Base-by-base conservation (phyloP, 208 protist species). In the Balamuthia mandrillaris region DNA sequence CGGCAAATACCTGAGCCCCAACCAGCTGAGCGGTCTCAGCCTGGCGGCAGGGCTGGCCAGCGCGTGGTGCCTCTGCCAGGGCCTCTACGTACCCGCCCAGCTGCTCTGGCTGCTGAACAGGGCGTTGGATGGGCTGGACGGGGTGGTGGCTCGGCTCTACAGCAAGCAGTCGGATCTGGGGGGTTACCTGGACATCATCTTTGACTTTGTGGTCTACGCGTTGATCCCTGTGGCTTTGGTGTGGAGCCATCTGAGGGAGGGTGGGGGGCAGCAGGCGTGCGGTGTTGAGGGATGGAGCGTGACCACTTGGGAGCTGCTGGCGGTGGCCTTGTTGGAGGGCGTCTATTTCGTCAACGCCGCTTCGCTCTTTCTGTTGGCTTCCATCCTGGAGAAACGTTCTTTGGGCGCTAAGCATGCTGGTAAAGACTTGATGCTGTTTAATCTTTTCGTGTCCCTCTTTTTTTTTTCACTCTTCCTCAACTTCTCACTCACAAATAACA, bases 271-370 rank as follows among this genome's bases (percentile, higher is more conserved):
- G n/a, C n/a, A n/a, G n/a, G n/a, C n/a, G n/a, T n/a, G n/a, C n/a
- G n/a, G n/a, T n/a, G n/a, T n/a, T n/a, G n/a, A n/a, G n/a, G n/a
- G n/a, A n/a, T n/a, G n/a, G n/a, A n/a, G n/a, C n/a, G n/a, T n/a
- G n/a, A 54, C 47, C 16, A 54, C 14, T n/a, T 70, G 27, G 6
- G 6, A 74, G n/a, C 74, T 9, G 77, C 3, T 72, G 31, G 10
- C 9, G 16, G 3, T 83, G 33, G 61, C 45, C 31, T n/a, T 5
- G n/a, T 21, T 4, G 29, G 21, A 66, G 41, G 65, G 81, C 60
- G n/a, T 42, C 47, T 79, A 66, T 49, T 85, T 85, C 41, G 33
- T 85, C 81, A 85, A 85, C 27, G 81, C 81, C 16, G 61, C 63
- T 1, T 72, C 81, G 4, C 27, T 72, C 41, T 63, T 85, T 27